These are phyloP conservation scores for Parmelia sp. DNA, from an alignment of 495 filamentous ascomycete species.

Conservation along the genomic window DNA sequence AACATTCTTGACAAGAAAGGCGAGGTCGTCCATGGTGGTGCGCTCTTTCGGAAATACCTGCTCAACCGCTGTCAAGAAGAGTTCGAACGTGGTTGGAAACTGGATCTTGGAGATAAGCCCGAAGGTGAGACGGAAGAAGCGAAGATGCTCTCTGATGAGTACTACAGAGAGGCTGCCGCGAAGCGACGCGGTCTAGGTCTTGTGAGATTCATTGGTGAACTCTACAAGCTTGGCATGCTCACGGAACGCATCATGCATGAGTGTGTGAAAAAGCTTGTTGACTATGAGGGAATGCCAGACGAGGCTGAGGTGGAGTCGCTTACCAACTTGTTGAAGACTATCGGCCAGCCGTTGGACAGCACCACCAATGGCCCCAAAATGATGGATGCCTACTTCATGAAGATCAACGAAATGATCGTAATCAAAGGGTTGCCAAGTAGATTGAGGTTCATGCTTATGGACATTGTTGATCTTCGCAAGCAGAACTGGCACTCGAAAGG, in stretches of 20 bases:
- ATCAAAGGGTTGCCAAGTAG: constrained; percentile 75
- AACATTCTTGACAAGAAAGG: constrained; percentile 79
- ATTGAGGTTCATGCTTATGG: constrained; percentile 92
- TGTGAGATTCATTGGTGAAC: constrained; percentile 97
- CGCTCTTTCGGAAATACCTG: constrained; percentile 95
- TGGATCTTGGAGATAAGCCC: constrained; percentile 73
- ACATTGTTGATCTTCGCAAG: constrained; percentile 76
- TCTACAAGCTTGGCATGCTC: constrained; percentile 97
- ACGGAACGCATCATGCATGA: constrained; percentile 99
- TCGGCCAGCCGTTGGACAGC: constrained; percentile 75
- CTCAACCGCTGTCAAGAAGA: constrained; percentile 98
- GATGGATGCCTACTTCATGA: constrained; percentile 91
- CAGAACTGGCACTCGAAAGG: constrained; percentile 79
- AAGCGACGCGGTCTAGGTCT: constrained; percentile 96
- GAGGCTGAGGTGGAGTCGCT: constrained; percentile 95
- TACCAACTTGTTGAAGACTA: constrained; percentile 83
- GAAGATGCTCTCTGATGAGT: constrained; percentile 89
- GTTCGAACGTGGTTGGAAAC: constrained; percentile 97
- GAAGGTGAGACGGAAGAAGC: constrained; percentile 69
- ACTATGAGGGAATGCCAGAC: constrained; percentile 89
- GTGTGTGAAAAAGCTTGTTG: constrained; percentile 92
- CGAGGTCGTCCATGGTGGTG: constrained; percentile 82
- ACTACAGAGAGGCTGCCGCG: constrained; percentile 90
- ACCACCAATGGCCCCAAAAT: constrained; percentile 72
- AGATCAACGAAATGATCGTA: constrained; percentile 74